A percentile compares a stretch with the other conserved stretches of the same genome.
These are phyloP conservation scores for Sistotremastrum suecicum DNA, from an alignment of 768 basidiomycete genomes.

Conservation along the genomic window DNA sequence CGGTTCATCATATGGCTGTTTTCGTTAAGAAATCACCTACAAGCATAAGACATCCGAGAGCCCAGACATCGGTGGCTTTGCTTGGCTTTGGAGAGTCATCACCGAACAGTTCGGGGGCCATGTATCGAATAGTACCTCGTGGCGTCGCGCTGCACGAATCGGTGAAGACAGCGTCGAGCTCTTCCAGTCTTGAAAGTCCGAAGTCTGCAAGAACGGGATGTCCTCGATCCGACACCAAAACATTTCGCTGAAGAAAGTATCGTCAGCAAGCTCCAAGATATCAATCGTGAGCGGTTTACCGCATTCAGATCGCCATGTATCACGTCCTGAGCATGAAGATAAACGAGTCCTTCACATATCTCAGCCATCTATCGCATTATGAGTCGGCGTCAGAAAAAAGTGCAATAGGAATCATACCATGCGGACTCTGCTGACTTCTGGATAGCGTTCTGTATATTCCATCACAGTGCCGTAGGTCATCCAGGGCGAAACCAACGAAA, in stretches of 20 bases:
- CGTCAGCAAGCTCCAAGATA: background rate
- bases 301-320: slow-evolving; percentile 4
- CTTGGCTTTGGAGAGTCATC: no score
- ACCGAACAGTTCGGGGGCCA: slow-evolving; percentile 5
- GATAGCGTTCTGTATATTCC: no score
- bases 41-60: no score
- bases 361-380: background rate
- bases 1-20: no score
- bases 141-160: background rate
- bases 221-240: slow-evolving; percentile 6
- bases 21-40: no score
- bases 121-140: slow-evolving; percentile 6
- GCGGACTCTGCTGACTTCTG: background rate
- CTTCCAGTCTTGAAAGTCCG: slow-evolving; percentile 2
- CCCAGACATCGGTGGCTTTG: no score
- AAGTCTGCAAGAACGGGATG: slow-evolving; percentile 8
- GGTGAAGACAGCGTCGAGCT: slow-evolving; percentile 1
- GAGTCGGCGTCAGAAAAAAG: no score
- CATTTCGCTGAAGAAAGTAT: slow-evolving; percentile 4
- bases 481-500: no score
- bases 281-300: background rate
- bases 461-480: no score
- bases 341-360: background rate
- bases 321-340: background rate
- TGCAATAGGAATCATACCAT: no score